phyloP scores from a whole-genome alignment of 2,329 filamentous ascomycete genomes.

The Talaromyces sp. region DNA sequence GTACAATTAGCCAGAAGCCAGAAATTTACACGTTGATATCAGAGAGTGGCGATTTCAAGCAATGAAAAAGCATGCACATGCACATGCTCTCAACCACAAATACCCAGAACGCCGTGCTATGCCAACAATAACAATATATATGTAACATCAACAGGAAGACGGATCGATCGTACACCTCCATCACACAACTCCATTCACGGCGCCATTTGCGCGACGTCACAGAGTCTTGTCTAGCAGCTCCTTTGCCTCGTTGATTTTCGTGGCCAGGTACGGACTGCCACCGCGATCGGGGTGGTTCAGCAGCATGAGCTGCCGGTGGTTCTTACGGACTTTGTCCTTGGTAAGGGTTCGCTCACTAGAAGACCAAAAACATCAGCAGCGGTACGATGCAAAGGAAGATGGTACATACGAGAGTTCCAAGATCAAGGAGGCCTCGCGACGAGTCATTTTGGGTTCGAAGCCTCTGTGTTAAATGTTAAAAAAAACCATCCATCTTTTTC shows the following conservation, averaged over 20 bases:
- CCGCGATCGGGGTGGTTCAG: conserved; percentile 97
- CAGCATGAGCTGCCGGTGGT: conserved; percentile 92
- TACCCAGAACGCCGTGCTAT: conserved; percentile 37
- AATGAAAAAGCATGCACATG: neutral
- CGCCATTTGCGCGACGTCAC: conserved; percentile 12
- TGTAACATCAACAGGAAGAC: neutral
- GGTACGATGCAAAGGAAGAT: neutral
- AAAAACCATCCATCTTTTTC: conserved; percentile 7
- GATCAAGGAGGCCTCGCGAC: conserved; percentile 84
- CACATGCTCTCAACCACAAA: conserved; percentile 18
- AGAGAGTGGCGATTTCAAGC: conserved; percentile 14
- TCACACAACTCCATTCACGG: neutral
- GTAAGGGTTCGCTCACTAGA: conserved; percentile 76
- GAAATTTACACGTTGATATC: neutral
- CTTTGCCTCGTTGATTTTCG: conserved; percentile 98
- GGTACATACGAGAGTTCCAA: conserved; percentile 73
- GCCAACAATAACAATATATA: conserved; percentile 22
- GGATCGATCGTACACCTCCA: neutral
- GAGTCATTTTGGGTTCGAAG: conserved; percentile 94
- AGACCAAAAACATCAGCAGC: conserved; percentile 9
- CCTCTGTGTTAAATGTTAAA: conserved; percentile 43
- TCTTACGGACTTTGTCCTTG: conserved; percentile 92
- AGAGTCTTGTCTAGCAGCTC: conserved; percentile 79
- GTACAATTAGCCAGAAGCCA: neutral
- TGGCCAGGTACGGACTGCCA: conserved; percentile 91